Conservation (phyloP, 495 filamentous ascomycete genomes). For the Trichocladium uniseriatum region DNA sequence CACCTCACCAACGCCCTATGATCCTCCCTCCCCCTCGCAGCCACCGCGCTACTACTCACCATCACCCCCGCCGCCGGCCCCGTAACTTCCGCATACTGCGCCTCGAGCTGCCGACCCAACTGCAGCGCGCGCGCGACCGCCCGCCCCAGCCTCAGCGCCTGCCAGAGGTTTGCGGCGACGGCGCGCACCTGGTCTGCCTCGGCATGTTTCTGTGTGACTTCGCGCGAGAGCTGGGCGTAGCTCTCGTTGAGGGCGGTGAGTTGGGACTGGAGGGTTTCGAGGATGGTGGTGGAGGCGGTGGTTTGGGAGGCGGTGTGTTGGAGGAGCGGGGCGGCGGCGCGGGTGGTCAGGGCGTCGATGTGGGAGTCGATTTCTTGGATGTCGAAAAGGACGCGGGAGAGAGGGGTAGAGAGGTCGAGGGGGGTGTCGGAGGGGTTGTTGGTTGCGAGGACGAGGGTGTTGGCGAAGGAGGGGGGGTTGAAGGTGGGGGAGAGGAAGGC, state of each 20-base stretch:
- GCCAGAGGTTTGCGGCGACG: slow-evolving; percentile 64
- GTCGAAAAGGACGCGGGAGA: slow-evolving; percentile 92
- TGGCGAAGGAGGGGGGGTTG: slow-evolving; percentile 71
- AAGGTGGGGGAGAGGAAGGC: slow-evolving; percentile 80
- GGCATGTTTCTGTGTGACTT: slow-evolving; percentile 73
- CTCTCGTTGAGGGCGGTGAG: slow-evolving; percentile 69
- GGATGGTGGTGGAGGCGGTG: slow-evolving; percentile 55
- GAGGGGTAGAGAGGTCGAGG: slow-evolving; percentile 85
- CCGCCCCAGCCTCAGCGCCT: slow-evolving; percentile 67
- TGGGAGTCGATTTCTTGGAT: slow-evolving; percentile 95
- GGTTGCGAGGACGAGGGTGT: slow-evolving; percentile 75
- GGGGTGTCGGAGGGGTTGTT: slow-evolving; percentile 87
- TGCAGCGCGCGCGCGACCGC: slow-evolving; percentile 66
- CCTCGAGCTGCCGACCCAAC: slow-evolving; percentile 77
- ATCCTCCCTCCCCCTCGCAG: slow-evolving; percentile 48
- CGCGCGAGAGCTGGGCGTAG: slow-evolving; percentile 71
- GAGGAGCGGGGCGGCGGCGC: slow-evolving; percentile 75
- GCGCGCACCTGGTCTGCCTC: slow-evolving; percentile 68
- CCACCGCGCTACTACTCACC: slow-evolving; percentile 14
- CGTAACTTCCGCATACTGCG: slow-evolving; percentile 52
- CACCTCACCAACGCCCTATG: slow-evolving; percentile 70
- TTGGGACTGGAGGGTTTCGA: slow-evolving; percentile 64
- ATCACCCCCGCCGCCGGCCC: slow-evolving; percentile 24
- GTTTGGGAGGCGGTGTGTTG: slow-evolving; percentile 64
- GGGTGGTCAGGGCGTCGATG: slow-evolving; percentile 80